Percentiles rank a stretch among this genome's conserved stretches.
Evolutionary conservation across 306 rosid genomes (phyloP).

Genomic region (peach (Prunus persica)): Prunus_persica_NCBIv2 NC_034016.1:11235501-11236000

Average conservation of each 20-base stretch:
- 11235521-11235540: no score
- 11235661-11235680: background rate
- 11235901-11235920: slow-evolving; percentile 83
- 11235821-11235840: slow-evolving; percentile 67
- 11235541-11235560: background rate
- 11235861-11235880: slow-evolving; percentile 70
- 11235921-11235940: slow-evolving; percentile 74
- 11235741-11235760: background rate
- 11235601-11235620: background rate
- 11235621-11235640: background rate
- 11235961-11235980: slow-evolving; percentile 67
- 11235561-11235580: background rate
- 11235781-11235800: slow-evolving; percentile 6
- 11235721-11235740: background rate
- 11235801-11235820: slow-evolving; percentile 17
- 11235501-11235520: background rate
- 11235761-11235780: background rate
- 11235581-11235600: background rate
- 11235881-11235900: slow-evolving; percentile 79
- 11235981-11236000: slow-evolving; percentile 71
- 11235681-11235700: background rate
- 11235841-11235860: slow-evolving; percentile 86
- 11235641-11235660: background rate
- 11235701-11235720: background rate
- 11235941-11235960: slow-evolving; percentile 69